Conservation (phyloP, 495 filamentous ascomycete species). For the Mytilinidion resinicola region DNA sequence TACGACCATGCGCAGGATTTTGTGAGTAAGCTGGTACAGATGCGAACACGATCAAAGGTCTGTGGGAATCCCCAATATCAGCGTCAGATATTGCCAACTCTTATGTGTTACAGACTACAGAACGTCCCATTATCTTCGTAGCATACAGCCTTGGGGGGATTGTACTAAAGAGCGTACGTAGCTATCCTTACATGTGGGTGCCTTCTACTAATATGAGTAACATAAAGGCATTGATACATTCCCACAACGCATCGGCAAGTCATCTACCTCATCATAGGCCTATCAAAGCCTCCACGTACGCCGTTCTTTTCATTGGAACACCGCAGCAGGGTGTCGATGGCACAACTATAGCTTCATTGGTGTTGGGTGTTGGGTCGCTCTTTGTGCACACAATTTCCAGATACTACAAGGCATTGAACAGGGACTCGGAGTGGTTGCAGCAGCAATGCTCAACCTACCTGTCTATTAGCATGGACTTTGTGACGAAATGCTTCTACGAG, state of each 20-base stretch:
- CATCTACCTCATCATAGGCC: background rate
- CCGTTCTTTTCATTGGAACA: background rate
- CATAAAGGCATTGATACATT: no score
- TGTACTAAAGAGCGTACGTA: slow-evolving; percentile 1
- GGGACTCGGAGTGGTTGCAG: background rate
- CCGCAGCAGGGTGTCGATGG: background rate
- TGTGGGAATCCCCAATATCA: background rate
- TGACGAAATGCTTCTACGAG: background rate
- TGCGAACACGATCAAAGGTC: background rate
- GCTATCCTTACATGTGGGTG: background rate
- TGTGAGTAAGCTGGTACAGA: background rate
- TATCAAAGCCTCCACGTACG: background rate
- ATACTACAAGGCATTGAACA: background rate
- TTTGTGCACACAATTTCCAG: background rate
- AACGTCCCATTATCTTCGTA: background rate
- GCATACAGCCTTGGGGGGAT: background rate
- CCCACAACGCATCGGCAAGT: background rate
- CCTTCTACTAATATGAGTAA: background rate
- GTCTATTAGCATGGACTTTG: background rate
- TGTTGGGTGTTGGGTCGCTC: background rate
- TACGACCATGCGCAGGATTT: background rate
- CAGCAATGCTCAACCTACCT: no score
- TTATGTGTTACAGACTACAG: background rate
- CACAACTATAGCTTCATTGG: no score
- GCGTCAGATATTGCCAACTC: background rate